Conservation (phyloP, 2,329 filamentous ascomycete genomes). For the Lecanosticta acicola region DNA sequence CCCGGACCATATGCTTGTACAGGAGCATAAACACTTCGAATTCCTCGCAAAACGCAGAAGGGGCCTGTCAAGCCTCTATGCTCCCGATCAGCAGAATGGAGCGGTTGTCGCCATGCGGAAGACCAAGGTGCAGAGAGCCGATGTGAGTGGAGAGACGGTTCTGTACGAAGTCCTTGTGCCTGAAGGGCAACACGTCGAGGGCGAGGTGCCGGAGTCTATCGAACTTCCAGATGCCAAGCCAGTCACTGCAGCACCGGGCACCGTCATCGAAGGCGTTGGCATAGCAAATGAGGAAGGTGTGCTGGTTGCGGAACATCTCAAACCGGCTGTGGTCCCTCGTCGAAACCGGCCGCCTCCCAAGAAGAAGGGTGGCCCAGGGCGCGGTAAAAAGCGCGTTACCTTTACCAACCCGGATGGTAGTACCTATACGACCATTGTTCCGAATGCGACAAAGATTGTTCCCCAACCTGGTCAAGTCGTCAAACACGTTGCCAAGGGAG, state of each 20-base stretch:
- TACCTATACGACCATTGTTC: conserved; percentile 36
- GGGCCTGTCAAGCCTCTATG: conserved; percentile 52
- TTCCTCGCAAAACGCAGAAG: conserved; percentile 58
- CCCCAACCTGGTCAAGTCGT: conserved; percentile 31
- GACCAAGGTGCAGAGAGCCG: conserved; percentile 70
- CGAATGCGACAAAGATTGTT: conserved; percentile 34
- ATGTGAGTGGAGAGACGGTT: conserved; percentile 66
- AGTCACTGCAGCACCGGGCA: conserved; percentile 51
- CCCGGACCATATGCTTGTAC: conserved; percentile 51
- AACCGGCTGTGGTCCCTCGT: conserved; percentile 36
- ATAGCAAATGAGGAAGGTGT: conserved; percentile 58
- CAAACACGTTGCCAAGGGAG: conserved; percentile 33
- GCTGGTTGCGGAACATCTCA: conserved; percentile 44
- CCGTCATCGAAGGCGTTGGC: conserved; percentile 54
- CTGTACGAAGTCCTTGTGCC: conserved; percentile 78
- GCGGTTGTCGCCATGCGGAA: conserved; percentile 56
- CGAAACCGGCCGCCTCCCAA: conserved; percentile 76
- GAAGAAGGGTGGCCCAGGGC: conserved; percentile 66
- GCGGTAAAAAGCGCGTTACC: conserved; percentile 70
- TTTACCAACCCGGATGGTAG: conserved; percentile 45
- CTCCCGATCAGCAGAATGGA: conserved; percentile 27
- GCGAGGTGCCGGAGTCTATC: conserved; percentile 64
- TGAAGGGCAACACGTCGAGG: conserved; percentile 73
- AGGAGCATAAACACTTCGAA: conserved; percentile 49
- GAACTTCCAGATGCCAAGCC: conserved; percentile 42